Conservation (phyloP, 2,329 filamentous ascomycete genomes). For the Zalaria obscura region DNA sequence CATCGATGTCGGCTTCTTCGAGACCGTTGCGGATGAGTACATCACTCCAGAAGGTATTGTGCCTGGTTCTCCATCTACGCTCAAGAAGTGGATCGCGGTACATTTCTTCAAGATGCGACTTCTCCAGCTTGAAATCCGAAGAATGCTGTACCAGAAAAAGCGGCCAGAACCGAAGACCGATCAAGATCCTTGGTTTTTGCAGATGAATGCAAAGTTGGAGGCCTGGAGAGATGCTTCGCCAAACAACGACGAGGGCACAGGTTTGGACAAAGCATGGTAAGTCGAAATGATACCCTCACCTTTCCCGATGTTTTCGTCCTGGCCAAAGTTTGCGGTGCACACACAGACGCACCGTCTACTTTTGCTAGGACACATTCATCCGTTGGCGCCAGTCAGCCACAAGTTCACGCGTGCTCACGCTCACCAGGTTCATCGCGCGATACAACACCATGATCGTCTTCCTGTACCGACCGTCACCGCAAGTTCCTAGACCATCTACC, state of each 20-base stretch:
- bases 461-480: conserved; percentile 80
- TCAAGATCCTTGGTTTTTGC: conserved; percentile 70
- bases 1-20: conserved; percentile 75
- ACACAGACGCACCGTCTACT: too few relatives aligned
- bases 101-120: conserved; percentile 89
- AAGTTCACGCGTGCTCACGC: too few relatives aligned
- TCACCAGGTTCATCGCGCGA: conserved; percentile 43
- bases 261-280: conserved; percentile 69
- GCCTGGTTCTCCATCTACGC: conserved; percentile 52
- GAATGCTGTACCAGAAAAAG: conserved; percentile 76
- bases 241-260: conserved; percentile 50
- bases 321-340: too few relatives aligned
- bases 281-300: not conserved
- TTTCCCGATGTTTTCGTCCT: too few relatives aligned
- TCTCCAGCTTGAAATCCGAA: conserved; percentile 74
- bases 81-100: conserved; percentile 78
- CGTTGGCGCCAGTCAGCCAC: too few relatives aligned
- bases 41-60: conserved; percentile 68
- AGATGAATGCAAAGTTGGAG: conserved; percentile 65
- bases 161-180: conserved; percentile 62
- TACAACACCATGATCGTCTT: conserved; percentile 84
- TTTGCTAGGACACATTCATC: not conserved
- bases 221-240: conserved; percentile 70
- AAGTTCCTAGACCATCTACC: conserved; percentile 71
- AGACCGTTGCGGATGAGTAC: conserved; percentile 65